A percentile compares a stretch with the other conserved stretches of the same genome.
Evolutionary conservation across 306 rosid genomes (phyloP).

Genomic region (Dalbergia cultrata): DNA sequence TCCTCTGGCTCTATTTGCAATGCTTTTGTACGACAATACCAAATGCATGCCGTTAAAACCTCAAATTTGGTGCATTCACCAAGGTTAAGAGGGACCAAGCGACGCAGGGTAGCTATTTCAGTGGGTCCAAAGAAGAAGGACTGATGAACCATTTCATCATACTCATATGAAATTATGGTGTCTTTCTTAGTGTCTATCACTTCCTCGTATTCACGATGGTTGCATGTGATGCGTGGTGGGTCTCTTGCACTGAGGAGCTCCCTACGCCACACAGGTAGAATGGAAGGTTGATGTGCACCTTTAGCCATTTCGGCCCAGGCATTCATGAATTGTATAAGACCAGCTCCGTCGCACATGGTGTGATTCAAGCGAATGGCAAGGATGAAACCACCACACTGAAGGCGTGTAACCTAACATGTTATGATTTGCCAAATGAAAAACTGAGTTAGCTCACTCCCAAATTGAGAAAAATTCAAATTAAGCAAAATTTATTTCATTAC

Average conservation of each 20-base stretch:
- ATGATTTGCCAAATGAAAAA: no score
- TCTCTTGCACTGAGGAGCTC: slow-evolving; percentile 42
- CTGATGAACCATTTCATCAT: background rate
- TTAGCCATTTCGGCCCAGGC: slow-evolving; percentile 34
- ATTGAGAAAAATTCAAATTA: no score
- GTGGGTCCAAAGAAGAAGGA: slow-evolving; percentile 42
- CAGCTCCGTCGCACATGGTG: slow-evolving; percentile 26
- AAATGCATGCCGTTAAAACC: slow-evolving; percentile 36
- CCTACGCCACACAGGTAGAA: slow-evolving; percentile 40
- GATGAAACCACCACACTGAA: slow-evolving; percentile 45
- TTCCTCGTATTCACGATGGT: slow-evolving; percentile 35
- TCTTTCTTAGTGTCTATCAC: background rate
- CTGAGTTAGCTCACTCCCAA: no score
- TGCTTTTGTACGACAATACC: slow-evolving; percentile 45
- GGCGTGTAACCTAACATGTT: slow-evolving; percentile 36
- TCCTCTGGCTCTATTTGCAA: slow-evolving; percentile 30
- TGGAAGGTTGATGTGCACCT: slow-evolving; percentile 34
- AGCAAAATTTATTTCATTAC: no score
- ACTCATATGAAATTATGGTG: background rate
- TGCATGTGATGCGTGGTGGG: slow-evolving; percentile 36
- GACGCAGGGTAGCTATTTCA: background rate
- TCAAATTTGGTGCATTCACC: slow-evolving; percentile 39
- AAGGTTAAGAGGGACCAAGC: slow-evolving; percentile 20
- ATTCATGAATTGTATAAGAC: slow-evolving; percentile 28
- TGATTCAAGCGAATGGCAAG: slow-evolving; percentile 24